Conservation (phyloP, 129 eudicot genomes). For the Escallonia rubra region DNA sequence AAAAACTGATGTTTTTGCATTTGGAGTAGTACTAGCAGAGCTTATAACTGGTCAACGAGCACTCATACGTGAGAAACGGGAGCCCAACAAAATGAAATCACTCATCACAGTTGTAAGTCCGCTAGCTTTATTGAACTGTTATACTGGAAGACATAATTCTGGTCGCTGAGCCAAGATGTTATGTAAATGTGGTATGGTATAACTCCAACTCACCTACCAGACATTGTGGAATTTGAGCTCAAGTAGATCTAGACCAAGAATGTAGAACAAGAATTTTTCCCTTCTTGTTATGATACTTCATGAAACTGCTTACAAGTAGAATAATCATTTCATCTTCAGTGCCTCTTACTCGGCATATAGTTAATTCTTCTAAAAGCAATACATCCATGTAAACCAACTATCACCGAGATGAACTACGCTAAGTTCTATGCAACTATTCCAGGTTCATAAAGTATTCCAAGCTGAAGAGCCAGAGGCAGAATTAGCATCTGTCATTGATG, state of each 20-base stretch:
- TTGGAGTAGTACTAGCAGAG: conserved; percentile 88
- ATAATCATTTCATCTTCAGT: neutral
- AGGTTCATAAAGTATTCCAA: conserved; percentile 53
- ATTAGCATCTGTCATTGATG: conserved; percentile 45
- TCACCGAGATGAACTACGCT: conserved; percentile 6
- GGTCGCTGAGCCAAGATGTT: neutral
- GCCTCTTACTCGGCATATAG: neutral
- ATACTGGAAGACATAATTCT: neutral
- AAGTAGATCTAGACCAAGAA: no score
- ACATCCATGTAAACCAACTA: conserved; percentile 1
- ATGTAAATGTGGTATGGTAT: no score
- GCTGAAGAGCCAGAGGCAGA: conserved; percentile 64
- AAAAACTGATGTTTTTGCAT: conserved; percentile 86
- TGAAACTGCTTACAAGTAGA: neutral
- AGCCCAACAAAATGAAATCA: conserved; percentile 71
- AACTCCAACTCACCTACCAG: no score
- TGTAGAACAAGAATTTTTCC: no score
- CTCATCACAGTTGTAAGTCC: conserved; percentile 75
- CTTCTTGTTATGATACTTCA: no score
- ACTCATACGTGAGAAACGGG: conserved; percentile 59
- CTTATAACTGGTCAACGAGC: conserved; percentile 88
- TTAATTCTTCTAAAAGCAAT: neutral
- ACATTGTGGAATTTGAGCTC: no score
- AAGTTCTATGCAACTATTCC: conserved; percentile 6
- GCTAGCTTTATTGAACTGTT: neutral